Evolutionary conservation across 1,284 basidiomycete genomes (phyloP).

Genomic region (Paramarasmius palmivorus): DNA sequence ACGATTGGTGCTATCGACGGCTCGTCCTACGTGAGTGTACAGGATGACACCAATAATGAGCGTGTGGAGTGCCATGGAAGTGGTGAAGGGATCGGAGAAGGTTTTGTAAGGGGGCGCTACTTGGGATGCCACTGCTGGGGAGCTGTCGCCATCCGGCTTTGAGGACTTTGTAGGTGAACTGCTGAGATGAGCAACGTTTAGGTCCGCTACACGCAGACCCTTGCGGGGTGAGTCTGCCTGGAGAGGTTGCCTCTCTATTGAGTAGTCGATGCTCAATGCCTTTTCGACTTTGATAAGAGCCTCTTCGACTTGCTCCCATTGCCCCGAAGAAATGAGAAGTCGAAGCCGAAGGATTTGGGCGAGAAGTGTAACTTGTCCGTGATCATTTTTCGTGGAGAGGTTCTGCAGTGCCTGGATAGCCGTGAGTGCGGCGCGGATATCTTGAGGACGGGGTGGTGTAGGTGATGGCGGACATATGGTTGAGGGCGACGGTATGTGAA

Average conservation of each 20-base stretch:
- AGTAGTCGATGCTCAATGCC: slow-evolving; percentile 37
- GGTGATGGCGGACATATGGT: background rate
- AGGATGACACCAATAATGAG: slow-evolving; percentile 61
- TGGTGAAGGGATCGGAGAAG: slow-evolving; percentile 40
- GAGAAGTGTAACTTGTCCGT: slow-evolving; percentile 47
- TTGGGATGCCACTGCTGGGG: slow-evolving; percentile 26
- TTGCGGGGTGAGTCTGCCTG: background rate
- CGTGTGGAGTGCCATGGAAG: slow-evolving; percentile 47
- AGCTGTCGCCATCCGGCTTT: background rate
- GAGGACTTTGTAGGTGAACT: slow-evolving; percentile 1
- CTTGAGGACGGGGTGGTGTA: slow-evolving; percentile 26
- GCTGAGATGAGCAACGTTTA: slow-evolving; percentile 7
- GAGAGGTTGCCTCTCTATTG: slow-evolving; percentile 12
- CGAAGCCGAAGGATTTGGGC: slow-evolving; percentile 51
- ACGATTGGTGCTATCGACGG: slow-evolving; percentile 43
- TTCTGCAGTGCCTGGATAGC: slow-evolving; percentile 43
- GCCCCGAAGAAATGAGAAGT: slow-evolving; percentile 47
- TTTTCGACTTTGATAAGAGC: slow-evolving; percentile 47
- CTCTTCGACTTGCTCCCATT: slow-evolving; percentile 51
- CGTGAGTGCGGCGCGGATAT: slow-evolving; percentile 40
- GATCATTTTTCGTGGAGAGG: slow-evolving; percentile 38
- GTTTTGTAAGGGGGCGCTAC: slow-evolving; percentile 29
- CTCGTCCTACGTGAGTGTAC: slow-evolving; percentile 55
- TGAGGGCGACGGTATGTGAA: slow-evolving; percentile 10
- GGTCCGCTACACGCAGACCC: slow-evolving; percentile 10